These are phyloP conservation scores for Calamus simplicifolius DNA, from an alignment of 176 grass and related monocot genomes.

Conservation along the genomic window DNA sequence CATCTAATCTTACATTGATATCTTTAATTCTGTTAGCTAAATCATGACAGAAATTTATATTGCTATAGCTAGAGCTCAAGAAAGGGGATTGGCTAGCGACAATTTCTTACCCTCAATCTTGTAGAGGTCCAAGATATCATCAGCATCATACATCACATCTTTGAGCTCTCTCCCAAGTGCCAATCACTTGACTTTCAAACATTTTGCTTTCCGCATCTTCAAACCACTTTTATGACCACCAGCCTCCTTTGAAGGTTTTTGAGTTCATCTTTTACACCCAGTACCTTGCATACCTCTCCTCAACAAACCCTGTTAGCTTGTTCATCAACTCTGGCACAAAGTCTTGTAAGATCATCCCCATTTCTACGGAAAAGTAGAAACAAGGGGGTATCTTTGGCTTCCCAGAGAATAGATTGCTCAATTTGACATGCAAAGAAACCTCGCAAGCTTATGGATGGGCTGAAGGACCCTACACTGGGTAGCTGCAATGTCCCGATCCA, in stretches of 20 bases:
- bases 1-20: constrained; percentile 44
- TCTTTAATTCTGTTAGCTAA: constrained; percentile 45
- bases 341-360: constrained; percentile 59
- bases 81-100: constrained; percentile 25
- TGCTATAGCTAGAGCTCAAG: constrained; percentile 23
- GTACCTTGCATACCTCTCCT: constrained; percentile 33
- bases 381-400: no score
- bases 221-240: constrained; percentile 32
- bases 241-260: constrained; percentile 42
- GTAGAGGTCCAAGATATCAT: constrained; percentile 59
- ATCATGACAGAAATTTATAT: constrained; percentile 42
- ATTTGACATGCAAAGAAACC: no score
- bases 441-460: no score
- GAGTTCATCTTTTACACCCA: constrained; percentile 50
- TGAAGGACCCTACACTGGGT: no score
- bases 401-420: no score
- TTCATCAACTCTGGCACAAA: constrained; percentile 36
- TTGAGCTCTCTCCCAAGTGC: constrained; percentile 46
- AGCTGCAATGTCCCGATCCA: no score
- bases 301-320: constrained; percentile 30
- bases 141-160: constrained; percentile 53
- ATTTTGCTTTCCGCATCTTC: constrained; percentile 22
- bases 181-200: constrained; percentile 16
- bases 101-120: constrained; percentile 49
- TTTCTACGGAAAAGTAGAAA: neutral